phyloP scores from a whole-genome alignment of 176 grass and related monocot genomes.

The Oryza brachyantha region DNA sequence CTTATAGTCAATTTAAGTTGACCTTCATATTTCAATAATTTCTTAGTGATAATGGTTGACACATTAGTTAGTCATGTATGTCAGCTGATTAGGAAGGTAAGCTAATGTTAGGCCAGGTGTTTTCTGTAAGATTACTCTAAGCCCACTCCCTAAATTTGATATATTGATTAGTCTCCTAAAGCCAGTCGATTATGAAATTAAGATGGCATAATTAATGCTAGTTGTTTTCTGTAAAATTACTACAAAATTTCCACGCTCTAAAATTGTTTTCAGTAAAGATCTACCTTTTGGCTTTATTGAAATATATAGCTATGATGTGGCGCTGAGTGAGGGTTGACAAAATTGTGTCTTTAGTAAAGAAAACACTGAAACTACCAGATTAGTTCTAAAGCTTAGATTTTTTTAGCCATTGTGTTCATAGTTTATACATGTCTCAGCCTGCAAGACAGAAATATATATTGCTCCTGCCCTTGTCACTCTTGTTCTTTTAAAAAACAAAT shows the following conservation, averaged over 20 bases:
- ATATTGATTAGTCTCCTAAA: neutral
- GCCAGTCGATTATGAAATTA: neutral
- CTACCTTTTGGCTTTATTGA: neutral
- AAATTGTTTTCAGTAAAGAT: neutral
- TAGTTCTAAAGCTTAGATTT: neutral
- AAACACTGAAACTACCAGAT: neutral
- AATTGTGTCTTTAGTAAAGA: neutral
- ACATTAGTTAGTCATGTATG: neutral
- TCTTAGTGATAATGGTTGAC: neutral
- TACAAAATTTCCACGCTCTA: neutral
- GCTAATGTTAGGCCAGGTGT: neutral
- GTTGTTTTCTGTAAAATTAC: neutral
- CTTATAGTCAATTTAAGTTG: conserved; percentile 15
- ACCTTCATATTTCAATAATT: neutral
- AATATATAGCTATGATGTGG: neutral
- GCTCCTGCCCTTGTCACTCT: neutral
- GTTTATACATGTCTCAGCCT: neutral
- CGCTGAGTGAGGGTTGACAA: neutral
- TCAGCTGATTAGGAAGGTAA: neutral
- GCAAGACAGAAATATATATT: neutral
- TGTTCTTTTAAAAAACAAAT: neutral
- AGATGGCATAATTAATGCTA: neutral
- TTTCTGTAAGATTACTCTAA: neutral
- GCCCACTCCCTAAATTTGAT: neutral
- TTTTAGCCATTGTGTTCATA: neutral